Evolutionary conservation across 805 yeast genomes (phyloP), one percentile per base, ranked within the genome.

Genomic region (Candida verbasci): DNA sequence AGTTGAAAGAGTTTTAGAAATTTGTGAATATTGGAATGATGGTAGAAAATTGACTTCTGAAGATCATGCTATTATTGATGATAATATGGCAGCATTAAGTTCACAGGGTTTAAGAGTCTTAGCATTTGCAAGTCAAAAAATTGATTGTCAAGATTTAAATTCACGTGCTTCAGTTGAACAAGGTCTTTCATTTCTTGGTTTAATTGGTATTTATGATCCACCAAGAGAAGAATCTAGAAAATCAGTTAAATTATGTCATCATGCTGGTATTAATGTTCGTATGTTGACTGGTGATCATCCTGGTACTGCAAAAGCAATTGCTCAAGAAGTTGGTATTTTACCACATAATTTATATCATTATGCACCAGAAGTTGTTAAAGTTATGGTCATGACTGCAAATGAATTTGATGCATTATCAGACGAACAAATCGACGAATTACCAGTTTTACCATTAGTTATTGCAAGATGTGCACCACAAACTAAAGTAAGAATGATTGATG

Each of bases 401-500:
- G 80, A 82, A 42, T 84, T 83, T 60, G 91, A 83, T 53, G 66
- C 68, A 3, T 64, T 83, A 36, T 41, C 70, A 3, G 86, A 82
- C 38, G 76, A 65, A 1, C 70, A 82, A 47, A 69, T 84, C 45
- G 91, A 83, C 49, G 50, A 49, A 1, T 54, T 63, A 31, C 86
- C 87, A 1, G 79, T 78, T 7, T 62, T 83, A 34, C 91, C 91
- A 1, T 64, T 82, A 35, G 93, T 83, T 20, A 78, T 84, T 60
- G 93, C 93, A 3, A 68, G 93, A 43, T 84, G 91, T 62, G 84
- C 91, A 4, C 93, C 91, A 2, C 82, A 79, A 54, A 83, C 89
- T 16, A 83, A 84, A 55, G 91, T 83, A 12, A 69, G 87, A 45
- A 78, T 84, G 81, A 82, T 84, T 48, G 88, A 83, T 37, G 89